These are phyloP conservation scores for Aspergillus carbonarius DNA, from an alignment of 2,329 filamentous ascomycete genomes.

Conservation along the genomic window DNA sequence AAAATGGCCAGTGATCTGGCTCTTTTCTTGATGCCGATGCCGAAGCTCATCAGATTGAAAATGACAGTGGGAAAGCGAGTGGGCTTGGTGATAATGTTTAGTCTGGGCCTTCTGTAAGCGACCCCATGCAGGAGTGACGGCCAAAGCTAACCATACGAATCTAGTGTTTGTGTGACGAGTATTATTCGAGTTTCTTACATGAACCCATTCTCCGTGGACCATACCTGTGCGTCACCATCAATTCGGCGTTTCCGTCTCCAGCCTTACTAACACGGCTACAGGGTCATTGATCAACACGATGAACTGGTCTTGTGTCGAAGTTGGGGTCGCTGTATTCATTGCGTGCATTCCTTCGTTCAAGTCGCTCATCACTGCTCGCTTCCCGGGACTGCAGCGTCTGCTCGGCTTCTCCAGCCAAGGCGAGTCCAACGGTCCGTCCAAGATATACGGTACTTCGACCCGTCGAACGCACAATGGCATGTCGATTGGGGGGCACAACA, in stretches of 20 bases:
- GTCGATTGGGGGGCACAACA: background rate
- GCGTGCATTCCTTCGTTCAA: conserved; percentile 25
- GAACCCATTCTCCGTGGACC: conserved; percentile 16
- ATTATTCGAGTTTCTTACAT: conserved; percentile 23
- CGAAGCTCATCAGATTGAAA: conserved; percentile 15
- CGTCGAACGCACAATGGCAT: conserved; percentile 14
- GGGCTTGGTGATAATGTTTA: conserved; percentile 22
- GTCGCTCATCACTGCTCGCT: conserved; percentile 16
- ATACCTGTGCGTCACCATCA: conserved; percentile 18
- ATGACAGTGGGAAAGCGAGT: conserved; percentile 17
- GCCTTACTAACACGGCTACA: conserved; percentile 1
- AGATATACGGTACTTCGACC: conserved; percentile 13
- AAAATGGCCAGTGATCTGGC: conserved; percentile 19
- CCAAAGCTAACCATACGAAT: background rate
- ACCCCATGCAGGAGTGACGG: no score
- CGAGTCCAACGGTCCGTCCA: conserved; percentile 9
- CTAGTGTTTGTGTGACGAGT: conserved; percentile 20
- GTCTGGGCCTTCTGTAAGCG: conserved; percentile 19
- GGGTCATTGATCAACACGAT: conserved; percentile 20
- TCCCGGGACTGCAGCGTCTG: conserved; percentile 11
- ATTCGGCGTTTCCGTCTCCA: background rate
- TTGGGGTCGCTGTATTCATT: conserved; percentile 22
- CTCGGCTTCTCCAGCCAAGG: conserved; percentile 12
- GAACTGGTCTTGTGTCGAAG: conserved; percentile 24
- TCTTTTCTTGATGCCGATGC: conserved; percentile 20